Conservation (phyloP, 2,329 filamentous ascomycete species). For the Phialemoniopsis sp. region DNA sequence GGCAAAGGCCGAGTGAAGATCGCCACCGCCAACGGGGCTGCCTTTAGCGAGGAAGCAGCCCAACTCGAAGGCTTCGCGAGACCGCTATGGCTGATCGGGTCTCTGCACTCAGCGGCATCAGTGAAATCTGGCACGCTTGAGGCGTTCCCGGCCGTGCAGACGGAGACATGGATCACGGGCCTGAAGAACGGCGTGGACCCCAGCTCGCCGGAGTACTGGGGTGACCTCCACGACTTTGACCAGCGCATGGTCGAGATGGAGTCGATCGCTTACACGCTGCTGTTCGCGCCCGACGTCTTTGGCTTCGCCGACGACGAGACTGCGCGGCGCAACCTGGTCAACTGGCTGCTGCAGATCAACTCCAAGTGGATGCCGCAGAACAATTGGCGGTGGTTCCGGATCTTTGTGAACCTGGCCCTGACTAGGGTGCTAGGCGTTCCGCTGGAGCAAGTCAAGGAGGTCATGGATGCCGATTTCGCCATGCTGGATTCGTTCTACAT, state of each 20-base stretch:
- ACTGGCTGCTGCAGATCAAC: slow-evolving; percentile 38
- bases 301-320: slow-evolving; percentile 21
- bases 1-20: slow-evolving; percentile 16
- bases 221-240: slow-evolving; percentile 34
- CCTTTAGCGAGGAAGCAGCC: slow-evolving; percentile 18
- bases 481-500: slow-evolving; percentile 40
- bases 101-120: slow-evolving; percentile 8
- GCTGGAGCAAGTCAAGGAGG: slow-evolving; percentile 20
- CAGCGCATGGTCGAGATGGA: slow-evolving; percentile 51
- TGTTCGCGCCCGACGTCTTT: slow-evolving; percentile 34
- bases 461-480: slow-evolving; percentile 35
- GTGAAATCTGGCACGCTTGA: slow-evolving; percentile 32
- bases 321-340: slow-evolving; percentile 20
- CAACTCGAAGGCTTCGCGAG: slow-evolving; percentile 20
- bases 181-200: slow-evolving; percentile 23
- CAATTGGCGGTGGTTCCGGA: slow-evolving; percentile 50
- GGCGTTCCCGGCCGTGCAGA: background rate
- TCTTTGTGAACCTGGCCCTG: slow-evolving; percentile 43
- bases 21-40: slow-evolving; percentile 14
- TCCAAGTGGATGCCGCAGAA: slow-evolving; percentile 38
- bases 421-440: slow-evolving; percentile 33
- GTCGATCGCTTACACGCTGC: slow-evolving; percentile 40
- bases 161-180: slow-evolving; percentile 21
- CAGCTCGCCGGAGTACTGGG: slow-evolving; percentile 36
- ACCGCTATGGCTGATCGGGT: slow-evolving; percentile 18